These are phyloP conservation scores for Cryptosporidium sp. DNA, from an alignment of 169 alveolate genomes.

Conservation along the genomic window DNA sequence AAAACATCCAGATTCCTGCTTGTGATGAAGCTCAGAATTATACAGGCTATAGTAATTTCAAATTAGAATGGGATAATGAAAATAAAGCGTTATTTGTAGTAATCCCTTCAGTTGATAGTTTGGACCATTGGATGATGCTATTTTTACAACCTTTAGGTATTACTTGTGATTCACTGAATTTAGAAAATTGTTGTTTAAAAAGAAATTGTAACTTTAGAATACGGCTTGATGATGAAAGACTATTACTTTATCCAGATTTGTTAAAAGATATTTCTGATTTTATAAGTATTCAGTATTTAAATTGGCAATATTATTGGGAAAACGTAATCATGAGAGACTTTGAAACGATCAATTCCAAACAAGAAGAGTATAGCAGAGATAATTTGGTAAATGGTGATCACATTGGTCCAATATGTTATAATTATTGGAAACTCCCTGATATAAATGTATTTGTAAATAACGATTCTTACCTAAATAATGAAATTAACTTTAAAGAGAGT, in stretches of 20 bases:
- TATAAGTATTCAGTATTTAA: constrained; percentile 3
- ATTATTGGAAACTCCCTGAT: constrained; percentile 25
- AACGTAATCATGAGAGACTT: constrained; percentile 9
- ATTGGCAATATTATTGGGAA: constrained; percentile 23
- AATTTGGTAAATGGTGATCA: background rate
- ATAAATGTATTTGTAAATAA: constrained; percentile 40
- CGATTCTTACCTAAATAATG: background rate
- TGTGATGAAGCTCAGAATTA: background rate
- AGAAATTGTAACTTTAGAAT: constrained; percentile 49
- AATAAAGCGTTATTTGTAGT: constrained; percentile 37
- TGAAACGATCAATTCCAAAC: background rate
- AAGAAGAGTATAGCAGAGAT: background rate
- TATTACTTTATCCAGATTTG: constrained; percentile 60
- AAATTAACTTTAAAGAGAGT: background rate
- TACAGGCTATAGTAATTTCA: constrained; percentile 37
- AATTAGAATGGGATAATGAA: constrained; percentile 66
- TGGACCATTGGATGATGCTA: constrained; percentile 74
- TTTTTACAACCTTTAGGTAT: constrained; percentile 71
- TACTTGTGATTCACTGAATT: constrained; percentile 40
- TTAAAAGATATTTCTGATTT: constrained; percentile 56
- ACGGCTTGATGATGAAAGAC: constrained; percentile 73
- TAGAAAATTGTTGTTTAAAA: constrained; percentile 39
- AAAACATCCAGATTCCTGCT: background rate
- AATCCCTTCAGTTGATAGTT: constrained; percentile 71
- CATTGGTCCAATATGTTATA: background rate